Conservation (phyloP, 257 asterid species). For the Vinca minor region DNA sequence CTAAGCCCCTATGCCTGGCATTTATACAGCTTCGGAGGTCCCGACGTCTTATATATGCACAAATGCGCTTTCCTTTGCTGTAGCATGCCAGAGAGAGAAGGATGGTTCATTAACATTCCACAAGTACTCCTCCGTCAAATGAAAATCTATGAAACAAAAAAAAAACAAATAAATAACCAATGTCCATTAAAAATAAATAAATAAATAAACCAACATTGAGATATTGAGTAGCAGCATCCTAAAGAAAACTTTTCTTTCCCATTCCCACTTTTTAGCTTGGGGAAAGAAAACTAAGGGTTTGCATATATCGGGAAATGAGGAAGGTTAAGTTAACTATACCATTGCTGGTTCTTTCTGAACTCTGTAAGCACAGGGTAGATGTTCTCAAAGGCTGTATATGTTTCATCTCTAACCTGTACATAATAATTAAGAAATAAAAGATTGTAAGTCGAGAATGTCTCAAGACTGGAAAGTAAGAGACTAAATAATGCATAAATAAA, state of each 20-base stretch:
- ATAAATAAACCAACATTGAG: too few relatives aligned
- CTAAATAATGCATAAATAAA: background rate
- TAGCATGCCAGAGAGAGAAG: conserved; percentile 7
- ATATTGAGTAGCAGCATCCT: background rate
- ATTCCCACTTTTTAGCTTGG: background rate
- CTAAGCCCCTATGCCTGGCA: background rate
- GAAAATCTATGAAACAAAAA: background rate
- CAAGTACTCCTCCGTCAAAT: background rate
- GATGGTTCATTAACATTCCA: conserved; percentile 3
- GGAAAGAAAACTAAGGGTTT: background rate
- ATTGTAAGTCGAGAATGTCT: background rate
- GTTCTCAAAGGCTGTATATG: conserved; percentile 8
- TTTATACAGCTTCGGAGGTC: background rate
- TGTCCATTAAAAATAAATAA: too few relatives aligned
- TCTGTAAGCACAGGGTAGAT: conserved; percentile 10
- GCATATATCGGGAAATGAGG: background rate
- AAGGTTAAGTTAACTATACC: background rate
- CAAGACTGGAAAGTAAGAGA: too few relatives aligned
- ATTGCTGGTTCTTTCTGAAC: conserved; percentile 8
- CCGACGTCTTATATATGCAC: background rate
- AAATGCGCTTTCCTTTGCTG: background rate
- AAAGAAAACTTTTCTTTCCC: background rate
- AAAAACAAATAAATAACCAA: background rate
- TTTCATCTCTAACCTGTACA: conserved; percentile 10
- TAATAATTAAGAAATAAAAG: background rate